Evolutionary conservation across 805 yeast species (phyloP), one percentile per base, ranked within the genome.

Genomic region (Lipomyces yamanashiensis): DNA sequence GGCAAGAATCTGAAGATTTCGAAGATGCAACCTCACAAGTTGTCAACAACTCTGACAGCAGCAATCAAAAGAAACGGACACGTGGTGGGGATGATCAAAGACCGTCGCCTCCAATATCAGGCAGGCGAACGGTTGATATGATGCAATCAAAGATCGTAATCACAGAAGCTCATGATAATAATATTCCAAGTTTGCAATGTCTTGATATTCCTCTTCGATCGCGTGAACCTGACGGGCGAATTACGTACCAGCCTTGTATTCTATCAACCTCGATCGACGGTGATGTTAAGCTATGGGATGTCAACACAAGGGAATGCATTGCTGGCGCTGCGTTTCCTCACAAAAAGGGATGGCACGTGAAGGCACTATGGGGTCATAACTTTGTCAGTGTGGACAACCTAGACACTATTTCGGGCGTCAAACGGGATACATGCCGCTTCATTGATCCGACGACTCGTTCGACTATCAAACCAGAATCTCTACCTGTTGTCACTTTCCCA

Each of bases 261-360:
- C n/a, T 63, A 39, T 58, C 63, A 21, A 54, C 67, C 7, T 58
- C 65, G 1, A 62, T 64, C 21, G 65, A 62, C 45, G 79, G 77
- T 36, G 73, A 69, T 15, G 71, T 74, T 49, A 67, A 70, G 58
- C 67, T 74, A 68, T 76, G 78, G 71, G 80, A 75, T 55, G 67
- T 77, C 39, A 67, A 72, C 13, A 71, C 67, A 2, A 43, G 50
- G 39, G 50, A 58, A 12, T 59, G 61, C 41, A 45, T 63, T n/a
- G 47, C 62, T n/a, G 62, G 54, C 7, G 54, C 48, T 5, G 56
- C 43, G 19, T 61, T 61, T 37, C 33, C 45, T 17, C 49, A 61
- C 15, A 63, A 63, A 43, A 63, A 63, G 41, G 67, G 67, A 6
- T 63, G 67, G 67, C 13, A 56, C n/a, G 37, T 55, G 7, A 48